A percentile compares a stretch with the other conserved stretches of the same genome.
Conservation (phyloP, 2,329 filamentous ascomycete species). For the Trichoderma afroharzianum region DNA sequence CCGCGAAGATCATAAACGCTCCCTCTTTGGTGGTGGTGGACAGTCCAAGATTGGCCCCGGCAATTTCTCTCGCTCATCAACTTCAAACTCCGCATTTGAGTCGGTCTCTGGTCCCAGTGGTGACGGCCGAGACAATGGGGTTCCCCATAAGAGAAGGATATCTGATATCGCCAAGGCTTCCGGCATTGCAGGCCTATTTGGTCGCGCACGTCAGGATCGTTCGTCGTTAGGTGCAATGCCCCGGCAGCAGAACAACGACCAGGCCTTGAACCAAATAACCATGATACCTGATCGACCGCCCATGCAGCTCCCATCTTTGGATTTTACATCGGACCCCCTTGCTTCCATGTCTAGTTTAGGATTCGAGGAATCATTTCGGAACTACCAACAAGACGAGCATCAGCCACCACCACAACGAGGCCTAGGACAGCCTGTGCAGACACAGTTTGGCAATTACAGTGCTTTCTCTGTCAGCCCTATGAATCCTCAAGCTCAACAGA, state of each 20-base stretch:
- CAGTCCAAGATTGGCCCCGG: conserved; percentile 21
- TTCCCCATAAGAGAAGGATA: conserved; percentile 42
- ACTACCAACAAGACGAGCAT: conserved; percentile 16
- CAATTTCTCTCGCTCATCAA: conserved; percentile 23
- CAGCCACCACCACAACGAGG: background rate
- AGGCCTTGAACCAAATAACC: background rate
- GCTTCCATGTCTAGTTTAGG: conserved; percentile 25
- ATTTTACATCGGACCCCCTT: conserved; percentile 30
- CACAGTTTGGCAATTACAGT: background rate
- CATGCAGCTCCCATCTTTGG: conserved; percentile 30
- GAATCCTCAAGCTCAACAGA: background rate
- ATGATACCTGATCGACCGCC: conserved; percentile 22
- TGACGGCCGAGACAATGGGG: conserved; percentile 13
- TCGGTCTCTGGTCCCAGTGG: conserved; percentile 11
- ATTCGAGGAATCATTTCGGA: conserved; percentile 16
- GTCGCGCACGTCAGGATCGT: conserved; percentile 21
- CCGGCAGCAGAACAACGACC: background rate
- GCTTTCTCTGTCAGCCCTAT: background rate
- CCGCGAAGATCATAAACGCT: conserved; percentile 36
- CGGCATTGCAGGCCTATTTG: conserved; percentile 30
- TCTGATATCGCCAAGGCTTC: conserved; percentile 35
- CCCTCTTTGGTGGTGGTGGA: conserved; percentile 34
- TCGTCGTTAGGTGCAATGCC: background rate
- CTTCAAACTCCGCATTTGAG: conserved; percentile 24
- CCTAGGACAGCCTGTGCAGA: background rate